These are phyloP conservation scores for Ceratocystis cubensis DNA, from an alignment of 2,329 filamentous ascomycete genomes.

Conservation along the genomic window DNA sequence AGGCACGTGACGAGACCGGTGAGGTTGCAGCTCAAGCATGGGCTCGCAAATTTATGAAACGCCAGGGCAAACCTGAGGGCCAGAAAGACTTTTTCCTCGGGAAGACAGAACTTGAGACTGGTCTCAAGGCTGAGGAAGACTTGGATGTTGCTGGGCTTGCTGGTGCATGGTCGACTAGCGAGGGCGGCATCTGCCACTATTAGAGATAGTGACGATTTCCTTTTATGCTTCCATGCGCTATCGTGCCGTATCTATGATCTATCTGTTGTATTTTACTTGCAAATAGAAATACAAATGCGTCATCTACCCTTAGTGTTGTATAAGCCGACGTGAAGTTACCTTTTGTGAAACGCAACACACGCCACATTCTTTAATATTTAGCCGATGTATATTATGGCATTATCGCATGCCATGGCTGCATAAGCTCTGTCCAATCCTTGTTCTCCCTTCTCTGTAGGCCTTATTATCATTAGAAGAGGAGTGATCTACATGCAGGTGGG, in stretches of 20 bases:
- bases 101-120: slow-evolving; percentile 34
- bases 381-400: not conserved
- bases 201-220: slow-evolving; percentile 25
- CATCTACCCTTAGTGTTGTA: not conserved
- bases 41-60: slow-evolving; percentile 46
- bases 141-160: slow-evolving; percentile 55
- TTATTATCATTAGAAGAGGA: too few relatives aligned
- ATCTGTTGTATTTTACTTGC: not conserved
- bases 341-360: slow-evolving; percentile 7
- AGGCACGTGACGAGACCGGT: slow-evolving; percentile 89
- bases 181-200: slow-evolving; percentile 50
- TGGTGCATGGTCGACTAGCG: slow-evolving; percentile 79
- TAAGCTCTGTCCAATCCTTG: not conserved
- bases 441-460: not conserved
- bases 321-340: not conserved
- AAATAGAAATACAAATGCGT: not conserved
- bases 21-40: slow-evolving; percentile 69
- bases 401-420: not conserved
- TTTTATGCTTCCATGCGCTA: not conserved
- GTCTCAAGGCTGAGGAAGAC: slow-evolving; percentile 31
- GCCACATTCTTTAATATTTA: not conserved
- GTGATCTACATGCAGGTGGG: too few relatives aligned
- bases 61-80: slow-evolving; percentile 37
- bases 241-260: not conserved
- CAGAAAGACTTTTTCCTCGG: slow-evolving; percentile 46